Evolutionary conservation across 2,329 filamentous ascomycete genomes (phyloP), one percentile per base, ranked within the genome.

Genomic region (Cladorrhinum sp.): DNA sequence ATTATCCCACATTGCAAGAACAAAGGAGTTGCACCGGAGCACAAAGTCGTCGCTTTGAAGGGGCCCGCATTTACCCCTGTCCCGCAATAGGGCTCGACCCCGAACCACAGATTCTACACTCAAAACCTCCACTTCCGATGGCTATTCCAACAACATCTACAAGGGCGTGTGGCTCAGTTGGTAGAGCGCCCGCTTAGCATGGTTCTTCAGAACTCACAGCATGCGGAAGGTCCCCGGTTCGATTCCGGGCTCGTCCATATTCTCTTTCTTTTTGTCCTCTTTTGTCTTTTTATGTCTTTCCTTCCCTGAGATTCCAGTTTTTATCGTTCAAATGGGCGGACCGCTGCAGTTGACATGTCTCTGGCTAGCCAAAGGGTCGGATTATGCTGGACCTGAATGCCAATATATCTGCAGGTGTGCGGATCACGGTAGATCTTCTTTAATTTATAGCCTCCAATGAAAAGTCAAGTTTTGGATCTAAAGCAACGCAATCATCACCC

Each of bases 141-240:
- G 14, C 3, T 14, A n/a, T 8, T 42, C 3, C 36, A 42, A 42
- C n/a, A 42, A 42, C 7, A 42, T 42, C 10, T 42, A 14, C n/a
- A 14, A 42, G 64, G 64, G 64, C 64, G 64, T 65, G 64, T 66
- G 63, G 64, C 64, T 64, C 63, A 64, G 60, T 62, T 64, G 63
- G 63, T 64, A 64, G 63, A 64, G 63, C 63, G 63, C 62, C 64
- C 64, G 62, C 62, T 66, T 66, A 66, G 64, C 64, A 66, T 66
- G 48, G 50, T 51, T 30, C 21, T 24, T 36, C 9, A 2, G 21
- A 42, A 14, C 12, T 9, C 4, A 28, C 30, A 55, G 61, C 59
- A 60, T 66, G 64, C 64, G 64, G 64, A 66, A 66, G 64, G 64
- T 66, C 63, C 64, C 64, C 62, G 64, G 64, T 66, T 66, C 64